Percentiles rank a stretch among this genome's conserved stretches.
phyloP scores from a whole-genome alignment of 2,329 filamentous ascomycete genomes.

The Sclerotinia glacialis region DNA sequence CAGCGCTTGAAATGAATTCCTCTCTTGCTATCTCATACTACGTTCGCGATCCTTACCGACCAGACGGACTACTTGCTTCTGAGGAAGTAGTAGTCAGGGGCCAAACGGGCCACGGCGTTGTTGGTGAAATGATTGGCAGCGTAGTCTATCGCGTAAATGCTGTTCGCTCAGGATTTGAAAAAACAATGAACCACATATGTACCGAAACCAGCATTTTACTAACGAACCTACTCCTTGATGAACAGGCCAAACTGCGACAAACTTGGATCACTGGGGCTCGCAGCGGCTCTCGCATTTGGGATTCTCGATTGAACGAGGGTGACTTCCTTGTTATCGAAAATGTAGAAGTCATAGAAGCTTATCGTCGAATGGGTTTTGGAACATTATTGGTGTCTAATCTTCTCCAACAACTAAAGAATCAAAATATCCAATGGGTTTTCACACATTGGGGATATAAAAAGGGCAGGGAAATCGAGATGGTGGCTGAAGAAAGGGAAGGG shows the following conservation, averaged over 20 bases:
- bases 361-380: background rate
- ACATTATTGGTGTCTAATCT: background rate
- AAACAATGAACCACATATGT: background rate
- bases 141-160: background rate
- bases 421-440: background rate
- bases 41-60: too few relatives aligned
- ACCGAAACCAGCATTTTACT: background rate
- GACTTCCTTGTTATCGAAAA: constrained; percentile 1
- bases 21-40: background rate
- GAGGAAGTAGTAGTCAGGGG: too few relatives aligned
- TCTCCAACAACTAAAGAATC: background rate
- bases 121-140: background rate
- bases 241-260: background rate
- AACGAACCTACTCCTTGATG: background rate
- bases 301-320: background rate
- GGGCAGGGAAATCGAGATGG: background rate
- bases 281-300: constrained; percentile 1
- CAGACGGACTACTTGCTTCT: too few relatives aligned
- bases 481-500: background rate
- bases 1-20: background rate
- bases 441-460: background rate
- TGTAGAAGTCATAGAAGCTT: background rate
- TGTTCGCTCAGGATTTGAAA: background rate
- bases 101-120: too few relatives aligned
- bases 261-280: background rate